Conservation (phyloP, 306 rosid genomes). For the Pyrus pyrifolia region DNA sequence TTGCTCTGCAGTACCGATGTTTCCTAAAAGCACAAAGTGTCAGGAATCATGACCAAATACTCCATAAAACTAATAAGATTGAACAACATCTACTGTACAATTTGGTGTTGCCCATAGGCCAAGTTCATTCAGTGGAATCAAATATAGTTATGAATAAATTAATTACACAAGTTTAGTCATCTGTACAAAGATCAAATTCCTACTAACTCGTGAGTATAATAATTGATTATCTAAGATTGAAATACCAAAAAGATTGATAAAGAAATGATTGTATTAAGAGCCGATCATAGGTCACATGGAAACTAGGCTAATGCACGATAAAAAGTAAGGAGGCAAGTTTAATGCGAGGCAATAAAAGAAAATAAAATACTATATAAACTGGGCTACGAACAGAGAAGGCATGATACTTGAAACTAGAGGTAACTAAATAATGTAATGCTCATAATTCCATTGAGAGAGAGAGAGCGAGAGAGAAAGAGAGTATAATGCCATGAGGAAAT, state of each 20-base stretch:
- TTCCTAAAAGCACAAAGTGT: conserved; percentile 52
- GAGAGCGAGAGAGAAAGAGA: too few species aligned
- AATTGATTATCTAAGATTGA: neutral
- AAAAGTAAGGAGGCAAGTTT: neutral
- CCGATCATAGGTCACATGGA: neutral
- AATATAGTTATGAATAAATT: neutral
- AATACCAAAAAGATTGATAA: neutral
- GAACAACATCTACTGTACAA: neutral
- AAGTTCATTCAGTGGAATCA: neutral
- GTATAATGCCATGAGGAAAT: too few species aligned
- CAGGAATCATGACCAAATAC: conserved; percentile 13
- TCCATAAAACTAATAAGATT: neutral
- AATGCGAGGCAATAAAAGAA: neutral
- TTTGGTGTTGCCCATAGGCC: neutral
- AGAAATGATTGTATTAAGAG: neutral
- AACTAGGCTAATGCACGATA: neutral
- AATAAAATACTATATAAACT: neutral
- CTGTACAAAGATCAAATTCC: neutral
- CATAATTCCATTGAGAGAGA: too few species aligned
- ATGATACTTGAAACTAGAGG: too few species aligned
- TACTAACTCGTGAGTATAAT: neutral
- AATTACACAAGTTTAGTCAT: neutral
- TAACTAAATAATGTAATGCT: too few species aligned
- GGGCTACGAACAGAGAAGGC: neutral
- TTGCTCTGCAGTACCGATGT: conserved; percentile 63